A percentile compares a stretch with the other conserved stretches of the same genome.
These are phyloP conservation scores for Ceratobasidium sp. DNA, from an alignment of 1,284 basidiomycete genomes.

Conservation along the genomic window DNA sequence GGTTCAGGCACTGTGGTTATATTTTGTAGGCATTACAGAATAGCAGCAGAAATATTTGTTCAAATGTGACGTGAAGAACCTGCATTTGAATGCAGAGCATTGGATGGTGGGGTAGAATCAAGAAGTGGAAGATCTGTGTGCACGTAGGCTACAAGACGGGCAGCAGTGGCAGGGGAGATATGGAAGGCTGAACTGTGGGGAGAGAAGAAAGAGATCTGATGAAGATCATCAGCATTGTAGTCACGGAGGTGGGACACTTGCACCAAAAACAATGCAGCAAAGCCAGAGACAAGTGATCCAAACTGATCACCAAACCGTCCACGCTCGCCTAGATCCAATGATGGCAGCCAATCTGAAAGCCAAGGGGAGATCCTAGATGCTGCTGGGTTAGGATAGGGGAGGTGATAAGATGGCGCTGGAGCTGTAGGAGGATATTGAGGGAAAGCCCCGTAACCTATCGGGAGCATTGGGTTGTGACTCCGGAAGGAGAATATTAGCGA, in stretches of 20 bases:
- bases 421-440: too few relatives aligned
- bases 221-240: background rate
- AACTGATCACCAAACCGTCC: background rate
- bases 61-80: background rate
- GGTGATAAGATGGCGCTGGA: too few relatives aligned
- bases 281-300: background rate
- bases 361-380: background rate
- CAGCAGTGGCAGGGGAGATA: background rate
- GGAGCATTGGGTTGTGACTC: background rate
- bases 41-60: background rate
- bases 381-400: background rate
- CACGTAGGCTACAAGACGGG: background rate
- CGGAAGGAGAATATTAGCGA: too few relatives aligned
- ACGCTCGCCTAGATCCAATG: background rate
- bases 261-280: background rate
- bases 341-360: background rate
- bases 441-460: background rate
- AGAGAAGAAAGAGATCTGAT: background rate
- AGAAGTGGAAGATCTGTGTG: background rate
- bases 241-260: background rate
- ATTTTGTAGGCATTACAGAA: too few relatives aligned
- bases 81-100: background rate
- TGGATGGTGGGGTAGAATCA: background rate
- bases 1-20: constrained; percentile 42
- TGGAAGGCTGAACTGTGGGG: background rate